Conservation (phyloP, 495 filamentous ascomycete species). For the Aspergillus haitiensis region DNA sequence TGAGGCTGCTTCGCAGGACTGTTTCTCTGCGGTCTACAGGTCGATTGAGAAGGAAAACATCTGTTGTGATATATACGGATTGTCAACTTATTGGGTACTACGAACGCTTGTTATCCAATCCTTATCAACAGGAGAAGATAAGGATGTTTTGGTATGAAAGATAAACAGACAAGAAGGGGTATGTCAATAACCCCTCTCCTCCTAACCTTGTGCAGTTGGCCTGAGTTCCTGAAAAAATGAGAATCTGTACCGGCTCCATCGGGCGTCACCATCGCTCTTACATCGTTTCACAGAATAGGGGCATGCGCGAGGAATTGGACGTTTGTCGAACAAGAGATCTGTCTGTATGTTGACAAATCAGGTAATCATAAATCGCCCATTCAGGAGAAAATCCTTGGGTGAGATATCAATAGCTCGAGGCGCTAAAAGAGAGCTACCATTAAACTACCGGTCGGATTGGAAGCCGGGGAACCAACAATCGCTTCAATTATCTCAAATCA, state of each 20-base stretch:
- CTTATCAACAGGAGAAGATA: slow-evolving; percentile 1
- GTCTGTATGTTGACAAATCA: slow-evolving; percentile 1
- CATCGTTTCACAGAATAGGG: not conserved
- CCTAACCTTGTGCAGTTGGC: too few species aligned
- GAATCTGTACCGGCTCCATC: not conserved
- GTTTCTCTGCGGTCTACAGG: too few species aligned
- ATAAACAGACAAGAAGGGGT: not conserved
- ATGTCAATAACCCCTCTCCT: too few species aligned
- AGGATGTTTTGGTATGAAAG: not conserved
- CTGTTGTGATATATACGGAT: not conserved
- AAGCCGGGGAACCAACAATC: not conserved
- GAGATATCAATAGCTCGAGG: slow-evolving; percentile 3
- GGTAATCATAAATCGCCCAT: not conserved
- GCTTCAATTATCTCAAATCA: not conserved
- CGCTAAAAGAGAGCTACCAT: not conserved
- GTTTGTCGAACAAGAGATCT: not conserved
- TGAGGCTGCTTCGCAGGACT: too few species aligned
- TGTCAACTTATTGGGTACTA: not conserved
- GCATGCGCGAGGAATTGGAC: not conserved
- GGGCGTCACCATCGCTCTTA: not conserved
- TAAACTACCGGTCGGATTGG: not conserved
- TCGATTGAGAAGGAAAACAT: not conserved
- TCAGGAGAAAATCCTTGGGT: not conserved
- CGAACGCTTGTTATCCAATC: not conserved
- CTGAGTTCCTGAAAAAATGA: too few species aligned